Percentiles rank a stretch among this genome's conserved stretches.
phyloP scores from a whole-genome alignment of 176 grass and related monocot species.

The Zoysia pacifica region DNA sequence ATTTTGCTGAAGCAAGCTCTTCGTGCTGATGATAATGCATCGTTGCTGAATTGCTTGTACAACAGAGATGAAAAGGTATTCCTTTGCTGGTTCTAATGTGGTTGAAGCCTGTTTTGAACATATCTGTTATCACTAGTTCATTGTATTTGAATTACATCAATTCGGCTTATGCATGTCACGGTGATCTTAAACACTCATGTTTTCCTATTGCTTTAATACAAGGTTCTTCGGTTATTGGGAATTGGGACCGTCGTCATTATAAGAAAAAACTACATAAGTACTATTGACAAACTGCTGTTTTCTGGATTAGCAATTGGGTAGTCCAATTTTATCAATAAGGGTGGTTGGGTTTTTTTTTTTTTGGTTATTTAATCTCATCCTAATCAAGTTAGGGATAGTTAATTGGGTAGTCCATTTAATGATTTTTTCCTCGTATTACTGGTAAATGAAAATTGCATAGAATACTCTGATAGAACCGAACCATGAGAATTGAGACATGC shows the following conservation, averaged over 20 bases:
- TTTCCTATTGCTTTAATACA: too few relatives aligned
- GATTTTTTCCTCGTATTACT: not conserved
- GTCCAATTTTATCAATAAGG: not conserved
- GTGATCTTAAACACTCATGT: not conserved
- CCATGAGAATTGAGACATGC: not conserved
- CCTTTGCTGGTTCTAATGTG: not conserved
- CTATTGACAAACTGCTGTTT: not conserved
- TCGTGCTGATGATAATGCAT: slow-evolving; percentile 68
- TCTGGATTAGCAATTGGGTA: not conserved
- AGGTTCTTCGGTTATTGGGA: not conserved
- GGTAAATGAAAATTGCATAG: not conserved
- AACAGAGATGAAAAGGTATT: slow-evolving; percentile 79
- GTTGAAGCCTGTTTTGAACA: not conserved
- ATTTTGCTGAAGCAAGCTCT: slow-evolving; percentile 93
- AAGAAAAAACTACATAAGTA: not conserved
- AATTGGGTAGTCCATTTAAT: not conserved
- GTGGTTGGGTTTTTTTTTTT: not conserved
- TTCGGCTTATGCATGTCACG: not conserved
- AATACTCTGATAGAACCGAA: not conserved
- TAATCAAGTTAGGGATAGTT: not conserved
- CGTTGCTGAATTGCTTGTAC: slow-evolving; percentile 70
- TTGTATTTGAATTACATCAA: slow-evolving; percentile 1
- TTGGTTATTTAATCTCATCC: not conserved
- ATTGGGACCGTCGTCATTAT: not conserved
- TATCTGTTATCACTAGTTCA: not conserved